A percentile compares a stretch with the other conserved stretches of the same genome.
phyloP scores from a whole-genome alignment of 192 early-diverging fungal genomes.

The Gaertneriomyces sp. region DNA sequence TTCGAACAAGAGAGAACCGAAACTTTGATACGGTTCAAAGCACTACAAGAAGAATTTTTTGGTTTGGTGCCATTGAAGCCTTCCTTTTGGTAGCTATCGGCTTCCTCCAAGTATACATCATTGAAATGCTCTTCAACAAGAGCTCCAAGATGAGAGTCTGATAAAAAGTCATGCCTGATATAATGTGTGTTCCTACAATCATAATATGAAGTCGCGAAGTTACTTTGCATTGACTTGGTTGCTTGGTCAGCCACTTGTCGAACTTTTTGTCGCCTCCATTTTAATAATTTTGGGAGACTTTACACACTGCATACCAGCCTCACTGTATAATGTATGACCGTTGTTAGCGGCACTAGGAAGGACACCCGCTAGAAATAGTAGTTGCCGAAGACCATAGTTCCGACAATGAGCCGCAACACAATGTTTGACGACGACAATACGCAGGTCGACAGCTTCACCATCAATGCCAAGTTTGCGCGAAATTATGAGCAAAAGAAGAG shows the following conservation, averaged over 20 bases:
- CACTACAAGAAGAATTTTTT: conserved; percentile 80
- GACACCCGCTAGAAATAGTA: too few relatives aligned
- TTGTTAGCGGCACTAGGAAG: too few relatives aligned
- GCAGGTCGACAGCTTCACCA: conserved; percentile 34
- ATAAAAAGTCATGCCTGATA: neutral
- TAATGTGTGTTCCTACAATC: too few relatives aligned
- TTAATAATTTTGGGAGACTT: too few relatives aligned
- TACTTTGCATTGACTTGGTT: too few relatives aligned
- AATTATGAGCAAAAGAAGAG: conserved; percentile 65
- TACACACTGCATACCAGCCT: too few relatives aligned
- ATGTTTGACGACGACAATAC: conserved; percentile 28
- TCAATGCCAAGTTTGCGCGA: conserved; percentile 55
- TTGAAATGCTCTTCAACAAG: conserved; percentile 82
- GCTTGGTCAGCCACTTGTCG: too few relatives aligned
- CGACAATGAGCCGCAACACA: neutral
- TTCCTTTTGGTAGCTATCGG: conserved; percentile 78
- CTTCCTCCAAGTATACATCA: conserved; percentile 88
- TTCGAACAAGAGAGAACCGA: conserved; percentile 85
- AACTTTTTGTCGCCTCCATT: too few relatives aligned
- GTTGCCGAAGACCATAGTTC: too few relatives aligned
- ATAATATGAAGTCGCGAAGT: too few relatives aligned
- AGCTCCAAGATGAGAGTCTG: conserved; percentile 31
- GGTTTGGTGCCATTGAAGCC: conserved; percentile 83
- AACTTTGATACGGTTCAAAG: conserved; percentile 86
- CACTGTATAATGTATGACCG: too few relatives aligned